Evolutionary conservation across 23 red algal species (phyloP).

Genomic region (Agarophyton chilense): DNA sequence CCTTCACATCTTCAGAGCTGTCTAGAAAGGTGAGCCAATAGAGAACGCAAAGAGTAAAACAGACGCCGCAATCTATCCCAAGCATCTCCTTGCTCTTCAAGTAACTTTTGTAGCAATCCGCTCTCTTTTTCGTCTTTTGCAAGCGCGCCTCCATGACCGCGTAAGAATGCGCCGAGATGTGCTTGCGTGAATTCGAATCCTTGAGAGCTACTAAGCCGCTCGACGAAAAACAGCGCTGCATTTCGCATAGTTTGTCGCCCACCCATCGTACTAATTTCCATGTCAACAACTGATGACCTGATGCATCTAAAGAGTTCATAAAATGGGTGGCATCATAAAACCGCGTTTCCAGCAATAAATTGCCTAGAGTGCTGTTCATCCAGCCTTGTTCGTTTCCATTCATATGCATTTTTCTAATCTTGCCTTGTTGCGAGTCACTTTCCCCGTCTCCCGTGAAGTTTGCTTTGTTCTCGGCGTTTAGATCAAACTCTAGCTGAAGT

Average conservation of each 20-base stretch:
- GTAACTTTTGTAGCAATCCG: slow-evolving; percentile 13
- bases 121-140: slow-evolving; percentile 23
- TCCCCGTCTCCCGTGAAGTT: background rate
- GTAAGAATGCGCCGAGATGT: slow-evolving; percentile 76
- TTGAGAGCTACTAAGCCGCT: background rate
- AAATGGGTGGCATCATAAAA: slow-evolving; percentile 42
- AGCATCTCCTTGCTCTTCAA: slow-evolving; percentile 28
- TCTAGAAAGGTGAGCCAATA: slow-evolving; percentile 49
- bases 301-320: slow-evolving; percentile 37
- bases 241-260: slow-evolving; percentile 30
- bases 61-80: slow-evolving; percentile 60
- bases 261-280: slow-evolving; percentile 68
- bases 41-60: slow-evolving; percentile 55
- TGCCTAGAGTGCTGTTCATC: slow-evolving; percentile 34
- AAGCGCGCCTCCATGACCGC: slow-evolving; percentile 55
- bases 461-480: slow-evolving; percentile 1
- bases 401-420: slow-evolving; percentile 7
- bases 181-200: slow-evolving; percentile 82
- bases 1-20: too few relatives aligned
- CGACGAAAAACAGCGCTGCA: slow-evolving; percentile 61
- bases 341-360: slow-evolving; percentile 14
- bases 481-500: slow-evolving; percentile 65
- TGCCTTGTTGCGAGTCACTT: background rate
- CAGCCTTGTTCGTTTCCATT: background rate
- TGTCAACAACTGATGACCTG: slow-evolving; percentile 72